phyloP scores from a whole-genome alignment of 495 filamentous ascomycete species.

The Friedmanniomyces endolithicus region DNA sequence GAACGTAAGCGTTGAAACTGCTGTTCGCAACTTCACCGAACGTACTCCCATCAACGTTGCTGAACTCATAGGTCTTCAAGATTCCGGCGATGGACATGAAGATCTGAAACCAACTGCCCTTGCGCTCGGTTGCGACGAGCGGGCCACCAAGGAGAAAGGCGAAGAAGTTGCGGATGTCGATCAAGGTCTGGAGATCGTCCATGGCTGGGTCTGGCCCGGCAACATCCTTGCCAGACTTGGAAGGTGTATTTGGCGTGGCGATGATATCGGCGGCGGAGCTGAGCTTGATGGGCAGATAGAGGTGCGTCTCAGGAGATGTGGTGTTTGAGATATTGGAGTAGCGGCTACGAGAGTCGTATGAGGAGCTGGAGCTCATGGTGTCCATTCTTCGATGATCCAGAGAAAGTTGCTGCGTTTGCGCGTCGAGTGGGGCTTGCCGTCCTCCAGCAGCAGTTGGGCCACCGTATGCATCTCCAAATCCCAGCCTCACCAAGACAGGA shows the following conservation, averaged over 20 bases:
- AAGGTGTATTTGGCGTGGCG: background rate
- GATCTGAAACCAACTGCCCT: slow-evolving; percentile 57
- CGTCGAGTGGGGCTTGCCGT: background rate
- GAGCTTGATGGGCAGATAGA: slow-evolving; percentile 51
- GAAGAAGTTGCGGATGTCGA: slow-evolving; percentile 80
- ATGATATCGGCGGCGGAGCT: background rate
- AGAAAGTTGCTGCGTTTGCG: slow-evolving; percentile 8
- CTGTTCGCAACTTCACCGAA: slow-evolving; percentile 67
- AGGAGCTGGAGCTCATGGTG: slow-evolving; percentile 19
- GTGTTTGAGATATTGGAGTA: slow-evolving; percentile 27
- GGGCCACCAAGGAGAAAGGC: slow-evolving; percentile 73
- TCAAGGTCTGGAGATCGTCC: slow-evolving; percentile 53
- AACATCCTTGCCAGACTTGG: slow-evolving; percentile 18
- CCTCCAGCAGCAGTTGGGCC: background rate
- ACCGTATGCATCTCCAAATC: slow-evolving; percentile 43
- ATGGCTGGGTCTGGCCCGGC: slow-evolving; percentile 33
- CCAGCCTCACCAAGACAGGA: slow-evolving; percentile 51
- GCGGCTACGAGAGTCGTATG: slow-evolving; percentile 22
- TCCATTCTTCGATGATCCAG: slow-evolving; percentile 9
- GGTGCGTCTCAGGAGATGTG: slow-evolving; percentile 41
- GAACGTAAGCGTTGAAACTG: slow-evolving; percentile 64
- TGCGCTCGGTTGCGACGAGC: slow-evolving; percentile 60
- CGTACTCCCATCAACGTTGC: slow-evolving; percentile 65
- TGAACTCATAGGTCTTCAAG: slow-evolving; percentile 63
- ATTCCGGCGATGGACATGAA: slow-evolving; percentile 58